Conservation (phyloP, 257 asterid genomes). For the Solanum tarijense region DNA sequence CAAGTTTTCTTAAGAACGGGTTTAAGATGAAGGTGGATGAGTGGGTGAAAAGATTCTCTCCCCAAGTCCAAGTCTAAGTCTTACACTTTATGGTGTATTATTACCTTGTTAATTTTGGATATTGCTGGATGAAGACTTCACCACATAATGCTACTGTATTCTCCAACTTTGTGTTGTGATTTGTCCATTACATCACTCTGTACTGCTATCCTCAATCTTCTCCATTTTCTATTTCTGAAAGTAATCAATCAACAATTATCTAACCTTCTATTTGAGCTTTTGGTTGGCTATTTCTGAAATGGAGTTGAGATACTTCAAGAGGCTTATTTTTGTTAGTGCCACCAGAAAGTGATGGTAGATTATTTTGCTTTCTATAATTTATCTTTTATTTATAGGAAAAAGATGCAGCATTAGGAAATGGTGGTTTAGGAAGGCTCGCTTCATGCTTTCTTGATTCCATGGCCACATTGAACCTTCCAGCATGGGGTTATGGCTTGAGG, state of each 20-base stretch:
- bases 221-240: neutral
- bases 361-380: neutral
- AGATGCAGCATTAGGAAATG: conserved; percentile 99
- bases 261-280: neutral
- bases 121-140: neutral
- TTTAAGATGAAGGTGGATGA: neutral
- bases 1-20: neutral
- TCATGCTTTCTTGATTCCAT: conserved; percentile 98
- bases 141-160: neutral
- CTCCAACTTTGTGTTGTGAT: neutral
- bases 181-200: neutral
- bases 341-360: neutral
- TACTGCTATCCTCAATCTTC: neutral
- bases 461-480: conserved; percentile 95
- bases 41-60: neutral
- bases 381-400: conserved; percentile 51
- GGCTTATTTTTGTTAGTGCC: neutral
- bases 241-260: neutral
- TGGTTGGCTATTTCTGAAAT: neutral
- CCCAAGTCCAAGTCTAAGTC: neutral
- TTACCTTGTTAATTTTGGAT: neutral
- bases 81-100: neutral
- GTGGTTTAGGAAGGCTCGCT: conserved; percentile 99
- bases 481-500: conserved; percentile 99
- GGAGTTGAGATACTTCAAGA: neutral